Evolutionary conservation across 495 filamentous ascomycete genomes (phyloP), one percentile per base, ranked within the genome.

Genomic region (Neurospora sp.): DNA sequence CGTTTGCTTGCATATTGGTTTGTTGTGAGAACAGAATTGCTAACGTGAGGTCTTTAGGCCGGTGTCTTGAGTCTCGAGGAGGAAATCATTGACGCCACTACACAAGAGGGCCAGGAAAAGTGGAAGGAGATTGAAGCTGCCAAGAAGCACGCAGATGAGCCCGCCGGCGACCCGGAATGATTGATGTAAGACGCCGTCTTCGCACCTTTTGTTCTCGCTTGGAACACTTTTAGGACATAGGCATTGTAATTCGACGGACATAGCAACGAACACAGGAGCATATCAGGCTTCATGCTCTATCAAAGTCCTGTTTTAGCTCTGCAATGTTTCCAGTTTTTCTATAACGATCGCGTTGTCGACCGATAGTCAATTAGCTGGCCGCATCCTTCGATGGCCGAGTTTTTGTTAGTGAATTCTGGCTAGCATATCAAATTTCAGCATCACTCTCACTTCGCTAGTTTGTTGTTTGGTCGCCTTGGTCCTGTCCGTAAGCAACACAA

Each of bases 61-160:
- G 93, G 92, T 20, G 96, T 98, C 88, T 84, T 99, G 75, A 97
- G 93, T 79, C 80, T 99, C 66, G 95, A 98, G 79, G 88, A 94
- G 75, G 89, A 95, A 41, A 93, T 99, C 70, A 95, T 99, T 76
- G 96, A 99, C 84, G 93, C 93, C 8, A 98, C 95, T 31, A 99
- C 96, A 0, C 93, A 95, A 74, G 94, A 97, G 79, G 96, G 96
- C 10, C 85, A 89, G 82, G 87, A 90, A 81, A 88, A 90, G 80
- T 83, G 97, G 61, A 89, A 91, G 82, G 88, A 92, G 81, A 85
- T 98, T 68, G 93, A 97, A 81, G 86, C 90, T 61, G 73, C 80
- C 70, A 75, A 75, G 41, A 69, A 77, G 72, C 77, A 81, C 70
- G 77, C 76, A 7, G 79, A 78, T 40, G 75, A 76, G 40, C 73